These are phyloP conservation scores for Stachybotrys elegans DNA, from an alignment of 2,329 filamentous ascomycete species.

Conservation along the genomic window DNA sequence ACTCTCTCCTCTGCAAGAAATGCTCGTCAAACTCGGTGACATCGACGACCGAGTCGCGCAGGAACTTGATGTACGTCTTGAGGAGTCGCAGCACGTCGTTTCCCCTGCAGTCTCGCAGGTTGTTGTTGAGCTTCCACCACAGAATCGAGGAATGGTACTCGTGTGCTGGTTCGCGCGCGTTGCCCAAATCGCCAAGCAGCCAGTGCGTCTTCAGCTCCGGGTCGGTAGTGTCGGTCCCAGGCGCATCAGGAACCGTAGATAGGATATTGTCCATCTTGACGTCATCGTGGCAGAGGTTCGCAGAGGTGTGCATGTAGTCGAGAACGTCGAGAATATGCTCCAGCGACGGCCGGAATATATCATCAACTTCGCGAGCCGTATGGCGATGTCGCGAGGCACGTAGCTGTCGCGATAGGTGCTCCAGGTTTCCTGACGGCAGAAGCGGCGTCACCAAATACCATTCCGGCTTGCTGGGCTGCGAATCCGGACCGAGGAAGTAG, in stretches of 20 bases:
- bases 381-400: constrained; percentile 7
- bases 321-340: constrained; percentile 20
- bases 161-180: constrained; percentile 22
- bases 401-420: constrained; percentile 17
- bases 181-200: constrained; percentile 26
- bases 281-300: constrained; percentile 26
- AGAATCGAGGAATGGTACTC: constrained; percentile 23
- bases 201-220: constrained; percentile 15
- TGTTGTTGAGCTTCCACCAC: constrained; percentile 21
- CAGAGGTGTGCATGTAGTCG: constrained; percentile 16
- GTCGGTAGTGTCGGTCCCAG: not conserved
- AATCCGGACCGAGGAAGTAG: constrained; percentile 20
- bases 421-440: constrained; percentile 18
- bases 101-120: constrained; percentile 23
- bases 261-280: constrained; percentile 28
- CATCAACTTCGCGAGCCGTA: constrained; percentile 21
- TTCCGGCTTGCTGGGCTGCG: constrained; percentile 1
- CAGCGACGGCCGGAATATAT: constrained; percentile 21
- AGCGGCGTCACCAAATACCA: constrained; percentile 26
- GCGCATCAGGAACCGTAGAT: constrained; percentile 8
- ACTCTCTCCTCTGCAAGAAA: constrained; percentile 15
- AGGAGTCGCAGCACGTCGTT: constrained; percentile 26
- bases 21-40: constrained; percentile 16
- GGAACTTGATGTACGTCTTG: constrained; percentile 23
- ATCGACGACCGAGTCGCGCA: constrained; percentile 16